Base-by-base conservation (phyloP, 1,284 basidiomycete genomes). In the Uromyces viciae-fabae region DNA sequence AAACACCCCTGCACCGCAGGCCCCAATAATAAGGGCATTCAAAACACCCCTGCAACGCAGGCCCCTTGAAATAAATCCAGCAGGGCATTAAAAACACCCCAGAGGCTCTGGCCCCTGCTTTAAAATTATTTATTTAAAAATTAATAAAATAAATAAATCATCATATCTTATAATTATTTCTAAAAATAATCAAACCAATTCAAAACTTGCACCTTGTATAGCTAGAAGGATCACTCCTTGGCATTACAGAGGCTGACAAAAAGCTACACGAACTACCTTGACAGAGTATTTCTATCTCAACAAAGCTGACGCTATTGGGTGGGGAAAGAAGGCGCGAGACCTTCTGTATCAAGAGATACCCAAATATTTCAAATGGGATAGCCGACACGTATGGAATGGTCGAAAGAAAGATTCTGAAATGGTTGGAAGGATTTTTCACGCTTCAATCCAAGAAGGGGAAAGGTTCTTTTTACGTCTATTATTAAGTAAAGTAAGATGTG, bases 401-500 rank as follows among this genome's bases (percentile, higher is more conserved):
- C 22, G 64, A 42, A 8, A 40, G 14, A 28, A 42, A 42, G 2
- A 11, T 2, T 40, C 11, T 9, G 64, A 68, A 81, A 85, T 86
- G 0, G 77, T 88, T 25, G 88, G 88, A 0, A 75, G 86, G 0
- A 88, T 88, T 85, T 87, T 85, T 72, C 87, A 84, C 83, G 83
- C 85, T 9, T 76, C 82, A 22, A 87, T 86, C 8, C 85, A 83
- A 25, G 81, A 83, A 19, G 87, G 87, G 0, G 86, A 88, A 62
- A 82, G 82, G 0, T 88, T 86, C 81, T 88, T 88, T 80, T 85
- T 89, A 0, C 84, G 86, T 0, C 84, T 84, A 0, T 84, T 89
- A 0, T 84, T 89, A 0, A 85, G 86, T 15, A 84, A 86, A 17
- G 86, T 87, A 1, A 84, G 84, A 56, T 87, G 87, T 19, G 77